Base-by-base conservation (phyloP, 129 eudicot genomes). In the Scalesia atractyloides region DNA sequence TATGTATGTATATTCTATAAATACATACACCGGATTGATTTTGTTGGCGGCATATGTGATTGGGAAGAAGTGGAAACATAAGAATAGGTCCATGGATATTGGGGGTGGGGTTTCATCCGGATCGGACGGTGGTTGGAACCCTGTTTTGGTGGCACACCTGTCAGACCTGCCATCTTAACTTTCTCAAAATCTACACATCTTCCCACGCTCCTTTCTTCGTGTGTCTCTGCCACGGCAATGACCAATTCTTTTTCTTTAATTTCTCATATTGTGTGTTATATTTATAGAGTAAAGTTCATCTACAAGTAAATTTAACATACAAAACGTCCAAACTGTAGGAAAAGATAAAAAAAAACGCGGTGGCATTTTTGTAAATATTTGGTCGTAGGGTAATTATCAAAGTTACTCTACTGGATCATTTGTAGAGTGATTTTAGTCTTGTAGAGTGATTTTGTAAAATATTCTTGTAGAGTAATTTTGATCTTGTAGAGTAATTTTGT, bases 111-210 rank as follows among this genome's bases (percentile, higher is more conserved):
- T 78, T 73, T n/a, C 46, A 58, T 64, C 74, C 82, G 72, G 78
- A 81, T 79, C 76, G 52, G 39, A 75, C 84, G 86, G 82, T 69
- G 56, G 79, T 46, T 36, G 68, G 78, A 37, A 66, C 74, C 83
- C 76, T 69, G 41, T 64, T 75, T 67, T 30, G 77, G 82, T 79
- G 82, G 80, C 78, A 78, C 77, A 71, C 22, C n/a, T 51, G 78
- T 79, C 82, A 78, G 77, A 78, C 72, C 73, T 73, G 76, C 69
- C 69, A 60, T 70, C 71, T 72, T 60, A 58, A 39, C 18, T 68
- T 76, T 44, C 14, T 61, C 62, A 67, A 20, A 7, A 14, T 43
- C 9, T 39, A 44, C 79, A 65, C 80, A 37, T 30, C 10, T 46
- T n/a, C 69, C 80, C 82, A 82, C 82, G 72, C 82, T 65, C 85